Evolutionary conservation across 305 asterid genomes (phyloP), one percentile per base, ranked within the genome.

Genomic region (Stenogyne calaminthoides): DNA sequence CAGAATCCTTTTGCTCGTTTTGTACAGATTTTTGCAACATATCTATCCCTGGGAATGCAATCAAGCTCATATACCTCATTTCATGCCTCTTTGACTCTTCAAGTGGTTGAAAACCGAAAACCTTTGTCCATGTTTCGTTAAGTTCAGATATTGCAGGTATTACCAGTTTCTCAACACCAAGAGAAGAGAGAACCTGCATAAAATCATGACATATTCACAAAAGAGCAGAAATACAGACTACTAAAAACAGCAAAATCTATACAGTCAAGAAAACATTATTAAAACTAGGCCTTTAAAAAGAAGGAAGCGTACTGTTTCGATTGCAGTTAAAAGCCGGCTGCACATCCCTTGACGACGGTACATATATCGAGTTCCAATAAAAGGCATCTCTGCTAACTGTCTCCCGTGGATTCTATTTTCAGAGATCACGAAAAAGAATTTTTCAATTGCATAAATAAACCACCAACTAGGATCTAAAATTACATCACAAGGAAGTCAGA

Each of bases 311-410:
- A 93, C 98, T 86, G 5, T 81, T 81, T 91, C 97, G 70, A 85
- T 76, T 15, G 90, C 90, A 75, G 71, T 60, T 73, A 93, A 79
- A 67, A 93, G 98, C 70, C 88, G 90, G 76, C 93, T 75, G 79
- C 92, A 89, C 95, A 93, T 85, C 78, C 98, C 95, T 82, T 93
- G 96, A 57, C 97, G 97, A 62, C 98, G 84, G 82, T 85, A 82
- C 70, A 69, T 78, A 72, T 80, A 80, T 22, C 98, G 88, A 19
- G 96, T 91, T 77, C 96, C 97, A 79, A 93, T 86, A 78, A 93
- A 93, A 51, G 98, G 98, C 98, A 93, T 93, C 87, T 93, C 98
- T 2, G 95, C 98, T 77, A 93, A 72, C 72, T 70, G 86, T 75
- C 73, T 80, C 77, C 98, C 98, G 49, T 92, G 96, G 72, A 90